Conservation (phyloP, 129 eudicot species). For the Calendula officinalis region DNA sequence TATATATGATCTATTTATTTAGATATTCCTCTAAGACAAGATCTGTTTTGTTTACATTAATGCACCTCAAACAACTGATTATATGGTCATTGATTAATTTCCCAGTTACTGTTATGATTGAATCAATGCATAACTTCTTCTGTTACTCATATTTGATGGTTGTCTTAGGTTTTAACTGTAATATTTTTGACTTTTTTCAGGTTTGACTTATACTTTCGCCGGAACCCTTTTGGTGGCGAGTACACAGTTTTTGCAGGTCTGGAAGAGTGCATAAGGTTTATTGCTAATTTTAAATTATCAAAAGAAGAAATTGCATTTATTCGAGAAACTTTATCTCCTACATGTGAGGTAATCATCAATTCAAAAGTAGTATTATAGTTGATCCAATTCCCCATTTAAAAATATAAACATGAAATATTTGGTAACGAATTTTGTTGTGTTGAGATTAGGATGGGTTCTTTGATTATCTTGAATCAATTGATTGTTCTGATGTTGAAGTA, state of each 20-base stretch:
- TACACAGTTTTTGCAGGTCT: constrained; percentile 93
- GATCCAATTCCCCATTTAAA: neutral
- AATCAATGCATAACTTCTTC: neutral
- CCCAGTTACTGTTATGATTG: constrained; percentile 12
- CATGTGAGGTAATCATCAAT: constrained; percentile 68
- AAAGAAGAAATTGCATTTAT: constrained; percentile 76
- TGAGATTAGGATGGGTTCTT: constrained; percentile 65
- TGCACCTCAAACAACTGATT: neutral
- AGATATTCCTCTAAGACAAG: neutral
- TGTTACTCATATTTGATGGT: neutral
- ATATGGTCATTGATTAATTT: neutral
- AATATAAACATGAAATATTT: neutral
- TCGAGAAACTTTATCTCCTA: constrained; percentile 55
- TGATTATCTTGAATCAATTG: constrained; percentile 79
- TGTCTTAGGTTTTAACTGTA: neutral
- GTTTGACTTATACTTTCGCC: constrained; percentile 87
- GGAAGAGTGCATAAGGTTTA: constrained; percentile 89
- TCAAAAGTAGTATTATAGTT: neutral
- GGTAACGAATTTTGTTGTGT: constrained; percentile 15
- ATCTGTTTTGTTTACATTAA: too few species aligned
- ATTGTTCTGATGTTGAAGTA: constrained; percentile 88
- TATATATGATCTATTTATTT: constrained; percentile 1
- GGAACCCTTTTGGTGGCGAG: constrained; percentile 91
- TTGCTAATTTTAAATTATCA: constrained; percentile 68
- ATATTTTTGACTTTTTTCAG: constrained; percentile 37